A percentile compares a stretch with the other conserved stretches of the same genome.
Conservation (phyloP, 345 rosid species). For the Psidium guajava region DNA sequence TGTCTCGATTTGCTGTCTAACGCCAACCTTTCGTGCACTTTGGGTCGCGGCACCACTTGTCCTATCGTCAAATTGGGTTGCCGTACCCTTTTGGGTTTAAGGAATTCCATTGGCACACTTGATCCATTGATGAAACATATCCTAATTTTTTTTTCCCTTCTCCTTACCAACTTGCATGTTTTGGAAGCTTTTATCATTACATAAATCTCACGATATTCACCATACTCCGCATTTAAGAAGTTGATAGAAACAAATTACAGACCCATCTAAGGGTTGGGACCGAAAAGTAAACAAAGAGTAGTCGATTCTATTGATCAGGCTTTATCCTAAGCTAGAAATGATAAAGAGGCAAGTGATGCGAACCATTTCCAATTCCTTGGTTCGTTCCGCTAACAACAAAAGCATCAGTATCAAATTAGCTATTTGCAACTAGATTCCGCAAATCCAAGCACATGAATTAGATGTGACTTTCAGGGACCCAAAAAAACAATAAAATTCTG, state of each 20-base stretch:
- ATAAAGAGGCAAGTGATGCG: neutral
- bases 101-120: neutral
- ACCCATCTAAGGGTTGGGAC: neutral
- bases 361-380: neutral
- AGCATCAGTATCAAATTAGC: neutral
- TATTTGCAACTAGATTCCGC: neutral
- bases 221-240: neutral
- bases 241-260: neutral
- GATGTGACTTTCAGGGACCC: neutral
- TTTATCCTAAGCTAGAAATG: neutral
- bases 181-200: neutral
- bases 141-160: neutral
- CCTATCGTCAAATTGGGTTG: rapidly evolving
- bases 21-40: neutral
- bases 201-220: neutral
- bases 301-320: neutral
- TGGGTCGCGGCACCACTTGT: neutral
- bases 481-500: too few relatives aligned
- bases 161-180: neutral
- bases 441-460: neutral
- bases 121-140: neutral
- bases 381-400: neutral
- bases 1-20: too few relatives aligned
- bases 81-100: neutral
- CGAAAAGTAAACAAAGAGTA: neutral